A percentile compares a stretch with the other conserved stretches of the same genome.
Evolutionary conservation across 2,329 filamentous ascomycete genomes (phyloP).

Genomic region (Venturia aucupariae): DNA sequence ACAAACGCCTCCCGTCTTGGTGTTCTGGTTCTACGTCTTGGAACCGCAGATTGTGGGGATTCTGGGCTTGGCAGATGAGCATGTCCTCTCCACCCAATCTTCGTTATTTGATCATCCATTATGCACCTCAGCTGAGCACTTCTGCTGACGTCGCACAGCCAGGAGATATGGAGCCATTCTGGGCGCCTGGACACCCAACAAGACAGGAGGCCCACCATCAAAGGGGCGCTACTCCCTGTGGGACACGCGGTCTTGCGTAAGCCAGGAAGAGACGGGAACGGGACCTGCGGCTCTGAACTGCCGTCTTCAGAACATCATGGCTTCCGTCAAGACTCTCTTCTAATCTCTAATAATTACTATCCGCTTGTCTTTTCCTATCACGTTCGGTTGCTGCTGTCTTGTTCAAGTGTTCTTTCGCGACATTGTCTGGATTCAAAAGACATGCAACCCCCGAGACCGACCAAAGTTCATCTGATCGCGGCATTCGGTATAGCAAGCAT

Average conservation of each 20-base stretch:
- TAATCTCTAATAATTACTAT: not conserved
- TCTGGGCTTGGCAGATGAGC: not conserved
- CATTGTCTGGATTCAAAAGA: not conserved
- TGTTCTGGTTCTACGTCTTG: too few relatives aligned
- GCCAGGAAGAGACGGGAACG: too few relatives aligned
- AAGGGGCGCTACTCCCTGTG: not conserved
- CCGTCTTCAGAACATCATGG: not conserved
- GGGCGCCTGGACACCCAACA: not conserved
- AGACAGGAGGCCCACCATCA: not conserved
- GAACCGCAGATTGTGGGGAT: too few relatives aligned
- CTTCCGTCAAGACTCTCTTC: not conserved
- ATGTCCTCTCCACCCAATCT: not conserved
- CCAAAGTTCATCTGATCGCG: slow-evolving; percentile 2
- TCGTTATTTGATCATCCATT: too few relatives aligned
- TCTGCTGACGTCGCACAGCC: not conserved
- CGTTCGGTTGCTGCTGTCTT: not conserved
- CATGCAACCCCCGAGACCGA: not conserved
- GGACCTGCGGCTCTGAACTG: not conserved
- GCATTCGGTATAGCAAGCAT: slow-evolving; percentile 16
- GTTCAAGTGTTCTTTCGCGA: not conserved
- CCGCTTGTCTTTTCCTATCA: not conserved
- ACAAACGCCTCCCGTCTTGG: not conserved
- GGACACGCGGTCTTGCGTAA: slow-evolving; percentile 8
- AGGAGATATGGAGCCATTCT: not conserved
- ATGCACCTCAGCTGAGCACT: not conserved